Evolutionary conservation across 208 protist genomes (phyloP), one percentile per base, ranked within the genome.

Genomic region (Trypanosomatidae sp.): DNA sequence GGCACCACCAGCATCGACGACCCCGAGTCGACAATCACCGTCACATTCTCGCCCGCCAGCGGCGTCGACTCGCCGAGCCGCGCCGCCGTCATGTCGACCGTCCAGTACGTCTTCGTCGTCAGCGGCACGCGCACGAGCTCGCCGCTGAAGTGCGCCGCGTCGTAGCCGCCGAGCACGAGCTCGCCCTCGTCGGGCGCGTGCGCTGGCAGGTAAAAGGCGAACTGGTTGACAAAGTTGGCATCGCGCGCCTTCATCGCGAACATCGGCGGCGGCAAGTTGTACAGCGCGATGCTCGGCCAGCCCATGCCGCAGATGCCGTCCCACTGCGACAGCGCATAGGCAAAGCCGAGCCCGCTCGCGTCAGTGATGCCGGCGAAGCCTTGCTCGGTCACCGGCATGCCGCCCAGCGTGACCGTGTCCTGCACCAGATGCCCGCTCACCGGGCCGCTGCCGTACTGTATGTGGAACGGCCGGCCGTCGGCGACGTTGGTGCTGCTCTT

Each of bases 1-100:
- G 96, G 96, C 48, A 85, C 90, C 37, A 84, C 79, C 43, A 98
- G 55, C 20, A 97, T 66, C 19, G 88, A 96, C 13, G 96, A 97
- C 43, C 96, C 95, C 4, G 92, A 96, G 62, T 98, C 96, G 30
- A 82, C 76, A 30, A 92, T 88, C 20, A 53, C 77, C 10, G 48
- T 71, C 28, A 68, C 35, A n/a, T n/a, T n/a, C 19, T 37, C 37
- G 33, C 41, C 49, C 23, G 19, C 56, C 39, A 92, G 88, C 30
- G 54, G 61, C 21, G 57, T 28, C 46, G 48, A 50, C n/a, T n/a
- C n/a, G 28, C 50, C 70, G 20, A 95, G 24, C 10, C 19, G 24
- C 39, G 71, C 44, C 20, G 57, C 43, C 6, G 66, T 58, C 45
- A 88, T 66, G 13, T 50, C 53, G 33, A 96, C 78, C 30, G 80